Conservation (phyloP, 2,329 filamentous ascomycete genomes). For the Elsinoe arachidis region DNA sequence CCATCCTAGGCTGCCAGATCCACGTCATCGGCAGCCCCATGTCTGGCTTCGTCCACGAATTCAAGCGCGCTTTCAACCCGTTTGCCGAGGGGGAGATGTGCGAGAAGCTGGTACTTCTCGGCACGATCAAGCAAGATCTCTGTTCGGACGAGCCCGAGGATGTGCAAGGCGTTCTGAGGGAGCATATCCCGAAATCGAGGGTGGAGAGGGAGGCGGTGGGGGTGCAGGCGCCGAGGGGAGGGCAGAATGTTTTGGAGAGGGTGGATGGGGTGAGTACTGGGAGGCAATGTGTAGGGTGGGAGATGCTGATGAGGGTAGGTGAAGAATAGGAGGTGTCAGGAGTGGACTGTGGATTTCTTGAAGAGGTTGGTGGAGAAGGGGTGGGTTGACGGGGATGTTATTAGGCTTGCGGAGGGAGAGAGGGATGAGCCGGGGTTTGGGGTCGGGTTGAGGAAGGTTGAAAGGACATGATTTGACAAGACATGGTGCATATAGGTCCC, state of each 20-base stretch:
- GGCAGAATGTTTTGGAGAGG: not conserved
- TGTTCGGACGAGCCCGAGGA: not conserved
- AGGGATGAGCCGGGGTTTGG: slow-evolving; percentile 47
- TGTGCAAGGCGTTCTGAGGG: not conserved
- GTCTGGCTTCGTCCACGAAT: not conserved
- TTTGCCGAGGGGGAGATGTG: not conserved
- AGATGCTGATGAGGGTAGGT: not conserved
- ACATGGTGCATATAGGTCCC: not conserved
- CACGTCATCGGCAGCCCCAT: slow-evolving; percentile 12
- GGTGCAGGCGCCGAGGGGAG: not conserved
- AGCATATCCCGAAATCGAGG: not conserved
- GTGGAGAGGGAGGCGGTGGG: not conserved
- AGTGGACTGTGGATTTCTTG: slow-evolving; percentile 14
- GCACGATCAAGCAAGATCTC: not conserved
- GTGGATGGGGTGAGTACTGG: not conserved
- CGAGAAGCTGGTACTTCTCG: not conserved
- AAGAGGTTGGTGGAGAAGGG: not conserved
- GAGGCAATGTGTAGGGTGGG: not conserved
- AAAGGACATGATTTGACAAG: not conserved
- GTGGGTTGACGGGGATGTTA: not conserved
- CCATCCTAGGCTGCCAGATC: not conserved
- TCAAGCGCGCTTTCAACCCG: slow-evolving; percentile 3
- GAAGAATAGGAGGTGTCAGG: slow-evolving; percentile 13
- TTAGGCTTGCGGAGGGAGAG: slow-evolving; percentile 6
- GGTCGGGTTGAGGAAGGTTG: not conserved